Conservation (phyloP, 306 rosid species). For the Cucurbita ficifolia region DNA sequence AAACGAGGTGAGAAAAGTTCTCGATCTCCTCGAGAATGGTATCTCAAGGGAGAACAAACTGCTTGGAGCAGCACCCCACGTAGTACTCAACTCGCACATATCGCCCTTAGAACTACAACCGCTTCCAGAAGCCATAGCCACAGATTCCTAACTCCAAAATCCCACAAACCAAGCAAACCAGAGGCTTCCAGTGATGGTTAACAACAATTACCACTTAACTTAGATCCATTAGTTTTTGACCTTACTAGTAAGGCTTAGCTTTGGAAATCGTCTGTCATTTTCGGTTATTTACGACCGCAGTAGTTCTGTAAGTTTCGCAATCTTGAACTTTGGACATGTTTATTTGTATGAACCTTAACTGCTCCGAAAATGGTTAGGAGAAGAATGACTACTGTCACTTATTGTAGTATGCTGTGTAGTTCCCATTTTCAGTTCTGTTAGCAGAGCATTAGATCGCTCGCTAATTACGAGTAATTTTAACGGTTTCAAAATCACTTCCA, state of each 20-base stretch:
- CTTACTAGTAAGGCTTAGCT: not conserved
- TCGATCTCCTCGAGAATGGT: conserved; percentile 33
- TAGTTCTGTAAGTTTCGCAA: not conserved
- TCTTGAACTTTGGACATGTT: not conserved
- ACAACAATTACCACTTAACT: not conserved
- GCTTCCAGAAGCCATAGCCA: conserved; percentile 68
- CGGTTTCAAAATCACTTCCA: too few relatives aligned
- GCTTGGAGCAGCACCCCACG: conserved; percentile 26
- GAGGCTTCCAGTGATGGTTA: not conserved
- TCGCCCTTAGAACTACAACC: conserved; percentile 34
- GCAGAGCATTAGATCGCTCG: not conserved
- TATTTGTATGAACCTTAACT: not conserved
- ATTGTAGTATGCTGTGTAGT: not conserved
- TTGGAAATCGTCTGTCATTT: not conserved
- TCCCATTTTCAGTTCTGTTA: not conserved
- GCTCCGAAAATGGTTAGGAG: not conserved
- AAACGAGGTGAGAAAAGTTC: conserved; percentile 72
- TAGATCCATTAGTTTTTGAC: not conserved
- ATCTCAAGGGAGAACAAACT: conserved; percentile 35
- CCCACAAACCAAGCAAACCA: not conserved
- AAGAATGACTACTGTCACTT: not conserved
- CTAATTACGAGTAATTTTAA: too few relatives aligned
- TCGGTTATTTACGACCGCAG: not conserved
- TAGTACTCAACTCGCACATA: conserved; percentile 38
- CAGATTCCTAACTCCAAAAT: conserved; percentile 31